These are phyloP conservation scores for Ceratocystis alfenasii DNA, from an alignment of 2,329 filamentous ascomycete species.

Conservation along the genomic window DNA sequence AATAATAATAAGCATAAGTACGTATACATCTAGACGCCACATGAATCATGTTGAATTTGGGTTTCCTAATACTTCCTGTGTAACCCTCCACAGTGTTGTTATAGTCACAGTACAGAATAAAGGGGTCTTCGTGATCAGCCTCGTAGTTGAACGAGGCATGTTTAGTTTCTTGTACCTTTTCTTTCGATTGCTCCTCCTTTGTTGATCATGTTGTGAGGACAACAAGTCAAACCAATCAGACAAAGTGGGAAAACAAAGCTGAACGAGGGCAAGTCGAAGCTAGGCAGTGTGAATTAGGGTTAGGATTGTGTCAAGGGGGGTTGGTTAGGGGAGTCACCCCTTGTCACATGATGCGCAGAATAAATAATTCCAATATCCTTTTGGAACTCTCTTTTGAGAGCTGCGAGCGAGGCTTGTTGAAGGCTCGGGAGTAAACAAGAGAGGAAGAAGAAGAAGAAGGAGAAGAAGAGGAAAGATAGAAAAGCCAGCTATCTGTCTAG, in stretches of 20 bases:
- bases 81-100: constrained; percentile 3
- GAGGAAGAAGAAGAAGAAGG: neutral
- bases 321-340: no score
- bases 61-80: neutral
- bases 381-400: neutral
- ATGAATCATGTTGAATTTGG: constrained; percentile 9
- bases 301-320: no score
- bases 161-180: neutral
- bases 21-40: neutral
- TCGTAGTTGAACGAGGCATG: neutral
- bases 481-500: constrained; percentile 25
- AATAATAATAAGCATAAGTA: constrained; percentile 1
- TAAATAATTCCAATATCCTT: neutral
- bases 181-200: neutral
- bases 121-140: neutral
- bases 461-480: neutral
- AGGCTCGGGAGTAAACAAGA: neutral
- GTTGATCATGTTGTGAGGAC: neutral
- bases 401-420: constrained; percentile 4
- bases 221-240: no score
- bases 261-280: no score
- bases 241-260: no score
- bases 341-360: no score
- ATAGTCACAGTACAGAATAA: neutral
- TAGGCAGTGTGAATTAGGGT: no score